Percentiles rank a stretch among this genome's conserved stretches.
Conservation (phyloP, 2,329 filamentous ascomycete genomes). For the Neofusicoccum kwambonambiense region DNA sequence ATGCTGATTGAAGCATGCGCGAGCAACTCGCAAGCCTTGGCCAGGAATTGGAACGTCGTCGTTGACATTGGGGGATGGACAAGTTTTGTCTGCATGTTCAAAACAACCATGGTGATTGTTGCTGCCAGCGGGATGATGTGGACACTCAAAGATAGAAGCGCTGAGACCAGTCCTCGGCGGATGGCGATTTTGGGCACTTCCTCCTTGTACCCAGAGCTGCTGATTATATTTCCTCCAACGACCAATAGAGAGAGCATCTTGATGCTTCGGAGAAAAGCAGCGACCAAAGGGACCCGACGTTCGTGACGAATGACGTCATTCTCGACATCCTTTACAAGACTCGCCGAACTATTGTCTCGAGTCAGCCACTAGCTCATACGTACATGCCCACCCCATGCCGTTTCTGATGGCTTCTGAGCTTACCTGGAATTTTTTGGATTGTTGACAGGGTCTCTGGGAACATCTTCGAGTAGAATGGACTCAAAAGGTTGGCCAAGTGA, state of each 20-base stretch:
- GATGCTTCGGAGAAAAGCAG: background rate
- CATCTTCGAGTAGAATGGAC: too few relatives aligned
- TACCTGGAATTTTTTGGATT: too few relatives aligned
- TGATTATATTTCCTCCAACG: background rate
- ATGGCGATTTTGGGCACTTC: background rate
- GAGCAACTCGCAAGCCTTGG: background rate
- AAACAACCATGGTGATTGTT: background rate
- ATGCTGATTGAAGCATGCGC: background rate
- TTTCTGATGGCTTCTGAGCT: too few relatives aligned
- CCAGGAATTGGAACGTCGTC: background rate
- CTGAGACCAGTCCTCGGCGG: background rate
- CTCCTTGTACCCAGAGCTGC: too few relatives aligned
- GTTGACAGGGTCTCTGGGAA: too few relatives aligned
- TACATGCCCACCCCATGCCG: too few relatives aligned
- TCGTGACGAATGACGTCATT: too few relatives aligned
- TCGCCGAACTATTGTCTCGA: too few relatives aligned
- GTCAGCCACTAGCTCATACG: too few relatives aligned
- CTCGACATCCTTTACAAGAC: too few relatives aligned
- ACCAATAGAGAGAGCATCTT: background rate
- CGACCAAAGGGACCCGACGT: too few relatives aligned
- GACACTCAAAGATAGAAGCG: background rate
- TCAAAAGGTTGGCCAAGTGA: too few relatives aligned
- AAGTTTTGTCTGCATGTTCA: background rate
- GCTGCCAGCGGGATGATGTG: background rate
- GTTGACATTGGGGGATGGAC: background rate